Conservation (phyloP, 192 early-diverging fungal species). For the Allomyces macrogynus region DNA sequence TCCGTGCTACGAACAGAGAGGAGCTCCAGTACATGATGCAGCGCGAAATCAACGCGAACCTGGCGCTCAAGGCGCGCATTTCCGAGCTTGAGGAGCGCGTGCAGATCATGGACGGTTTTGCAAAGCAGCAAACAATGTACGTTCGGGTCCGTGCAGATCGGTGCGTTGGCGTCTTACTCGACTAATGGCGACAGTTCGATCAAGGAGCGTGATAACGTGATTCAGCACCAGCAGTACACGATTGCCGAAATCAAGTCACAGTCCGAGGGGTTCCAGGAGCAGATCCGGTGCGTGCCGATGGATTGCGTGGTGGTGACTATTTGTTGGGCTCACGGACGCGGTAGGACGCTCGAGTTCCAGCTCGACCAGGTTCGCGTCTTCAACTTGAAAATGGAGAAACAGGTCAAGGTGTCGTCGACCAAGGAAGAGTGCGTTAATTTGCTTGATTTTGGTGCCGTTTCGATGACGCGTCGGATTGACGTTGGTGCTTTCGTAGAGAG, state of each 20-base stretch:
- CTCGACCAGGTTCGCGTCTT: background rate
- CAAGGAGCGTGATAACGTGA: background rate
- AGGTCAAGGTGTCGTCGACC: background rate
- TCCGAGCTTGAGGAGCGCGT: background rate
- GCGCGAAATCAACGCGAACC: background rate
- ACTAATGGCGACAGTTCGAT: background rate
- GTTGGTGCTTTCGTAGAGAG: too few relatives aligned
- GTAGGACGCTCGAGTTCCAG: background rate
- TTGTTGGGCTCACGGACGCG: too few relatives aligned
- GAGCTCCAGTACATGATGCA: background rate
- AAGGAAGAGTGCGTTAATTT: background rate
- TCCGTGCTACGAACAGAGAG: background rate
- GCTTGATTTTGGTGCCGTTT: background rate
- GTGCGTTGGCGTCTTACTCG: background rate
- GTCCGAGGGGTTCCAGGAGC: background rate
- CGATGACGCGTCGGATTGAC: too few relatives aligned
- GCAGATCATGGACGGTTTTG: background rate
- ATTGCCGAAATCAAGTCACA: background rate
- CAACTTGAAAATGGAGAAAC: background rate
- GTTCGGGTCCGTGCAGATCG: background rate
- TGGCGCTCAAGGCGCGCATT: background rate
- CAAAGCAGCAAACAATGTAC: background rate
- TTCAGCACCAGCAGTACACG: background rate
- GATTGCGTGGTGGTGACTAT: too few relatives aligned
- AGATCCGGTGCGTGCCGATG: background rate